A percentile compares a stretch with the other conserved stretches of the same genome.
phyloP scores from a whole-genome alignment of 2,329 filamentous ascomycete species.

The Geosmithia flava region DNA sequence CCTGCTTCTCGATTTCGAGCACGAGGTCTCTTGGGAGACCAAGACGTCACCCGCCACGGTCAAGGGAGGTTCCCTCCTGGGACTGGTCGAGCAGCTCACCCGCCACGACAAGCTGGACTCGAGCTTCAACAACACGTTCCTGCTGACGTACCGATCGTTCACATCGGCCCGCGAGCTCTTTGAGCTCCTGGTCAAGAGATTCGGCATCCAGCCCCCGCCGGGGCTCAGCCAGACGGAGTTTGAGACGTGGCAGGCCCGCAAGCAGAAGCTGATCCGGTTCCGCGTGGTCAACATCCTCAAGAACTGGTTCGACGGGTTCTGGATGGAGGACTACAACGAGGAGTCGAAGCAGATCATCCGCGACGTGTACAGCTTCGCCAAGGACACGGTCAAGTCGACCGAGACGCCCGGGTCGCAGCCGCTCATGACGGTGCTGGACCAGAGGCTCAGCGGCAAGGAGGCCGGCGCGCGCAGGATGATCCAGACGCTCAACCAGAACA shows the following conservation, averaged over 20 bases:
- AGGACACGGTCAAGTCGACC: constrained; percentile 83
- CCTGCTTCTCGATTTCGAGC: constrained; percentile 74
- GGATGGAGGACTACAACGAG: constrained; percentile 91
- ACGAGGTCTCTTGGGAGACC: constrained; percentile 78
- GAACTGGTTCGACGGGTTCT: constrained; percentile 96
- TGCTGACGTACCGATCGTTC: constrained; percentile 92
- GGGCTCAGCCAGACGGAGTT: constrained; percentile 65
- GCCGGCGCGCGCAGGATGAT: constrained; percentile 76
- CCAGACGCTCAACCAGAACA: constrained; percentile 70
- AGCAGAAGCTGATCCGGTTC: constrained; percentile 93
- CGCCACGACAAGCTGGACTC: constrained; percentile 92
- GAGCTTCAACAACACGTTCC: constrained; percentile 94
- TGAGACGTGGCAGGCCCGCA: constrained; percentile 81
- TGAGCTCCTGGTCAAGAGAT: constrained; percentile 81
- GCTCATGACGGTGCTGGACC: constrained; percentile 77
- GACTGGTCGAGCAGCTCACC: constrained; percentile 87
- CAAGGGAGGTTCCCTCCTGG: constrained; percentile 80
- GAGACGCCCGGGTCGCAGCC: constrained; percentile 82
- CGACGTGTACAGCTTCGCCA: constrained; percentile 81
- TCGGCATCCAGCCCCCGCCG: constrained; percentile 82
- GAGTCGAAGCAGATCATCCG: constrained; percentile 76
- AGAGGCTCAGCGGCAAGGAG: constrained; percentile 79
- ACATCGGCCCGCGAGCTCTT: constrained; percentile 85
- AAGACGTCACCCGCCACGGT: constrained; percentile 67
- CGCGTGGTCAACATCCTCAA: constrained; percentile 96